Base-by-base conservation (phyloP, 441 rosid species). In the Metrosideros polymorpha region DNA sequence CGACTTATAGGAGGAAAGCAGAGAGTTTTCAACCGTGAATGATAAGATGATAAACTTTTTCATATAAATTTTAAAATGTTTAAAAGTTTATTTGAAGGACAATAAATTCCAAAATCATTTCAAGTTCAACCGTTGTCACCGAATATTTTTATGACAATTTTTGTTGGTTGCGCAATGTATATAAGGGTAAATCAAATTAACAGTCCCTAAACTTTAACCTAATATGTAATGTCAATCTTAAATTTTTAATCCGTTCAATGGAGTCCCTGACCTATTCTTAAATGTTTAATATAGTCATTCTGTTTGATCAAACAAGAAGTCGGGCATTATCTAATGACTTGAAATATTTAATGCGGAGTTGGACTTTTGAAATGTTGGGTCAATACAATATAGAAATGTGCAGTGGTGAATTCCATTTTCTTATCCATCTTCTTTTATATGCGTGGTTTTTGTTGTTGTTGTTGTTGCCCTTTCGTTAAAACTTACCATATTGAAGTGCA, bases 261-360 rank as follows among this genome's bases (percentile, higher is more conserved):
- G 13, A 7, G 0, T n/a, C 0, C 15, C 10, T 19, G 56, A 24
- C 7, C 56, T 19, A 19, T 3, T 7, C 19, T 0, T 3, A 66
- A 63, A 32, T 9, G 32, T 32, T 18, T 9, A 19, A 32, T 18
- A 25, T 32, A 18, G 14, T 63, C 27, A 10, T 32, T 32, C 3
- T 32, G 14, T 32, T 32, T 63, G 77, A 32, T 63, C 77, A 5
- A 66, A 19, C 7, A 5, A 39, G 7, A 39, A 39, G 14, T 71
- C 5, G 1, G 0, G 6, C 0, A 0, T 39, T 39, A 39, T 39
- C 22, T 18, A 2, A 39, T 10, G n/a, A 13, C 49, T 3, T 1
- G n/a, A 0, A 9, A 71, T 66, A 35, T 71, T 42, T 22, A 71
- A 39, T 0, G 1, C 17, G 0, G 5, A 39, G 1, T 22, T 71